Conservation (phyloP, 352 stramenopile species). For the Globisporangium carolinianum region DNA sequence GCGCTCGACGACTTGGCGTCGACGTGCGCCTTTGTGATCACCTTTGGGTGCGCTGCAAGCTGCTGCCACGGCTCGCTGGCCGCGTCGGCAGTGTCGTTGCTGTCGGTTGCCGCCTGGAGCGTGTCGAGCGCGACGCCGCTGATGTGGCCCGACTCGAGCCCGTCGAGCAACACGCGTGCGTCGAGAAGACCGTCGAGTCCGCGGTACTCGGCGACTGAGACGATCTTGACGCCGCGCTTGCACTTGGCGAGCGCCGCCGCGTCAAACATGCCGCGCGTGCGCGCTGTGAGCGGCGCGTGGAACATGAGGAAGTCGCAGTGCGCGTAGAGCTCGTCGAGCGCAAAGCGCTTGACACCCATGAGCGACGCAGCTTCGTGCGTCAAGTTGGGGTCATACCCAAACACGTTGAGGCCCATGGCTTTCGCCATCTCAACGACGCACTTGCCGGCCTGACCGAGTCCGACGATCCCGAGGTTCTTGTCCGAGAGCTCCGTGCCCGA, state of each 20-base stretch:
- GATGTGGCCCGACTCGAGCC: conserved; percentile 71
- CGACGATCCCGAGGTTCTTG: conserved; percentile 67
- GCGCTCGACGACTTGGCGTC: conserved; percentile 86
- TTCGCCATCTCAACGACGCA: conserved; percentile 67
- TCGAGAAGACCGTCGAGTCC: conserved; percentile 74
- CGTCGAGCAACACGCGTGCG: conserved; percentile 61
- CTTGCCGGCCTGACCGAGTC: conserved; percentile 62
- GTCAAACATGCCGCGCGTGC: conserved; percentile 87
- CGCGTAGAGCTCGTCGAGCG: conserved; percentile 57
- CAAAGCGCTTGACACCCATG: conserved; percentile 57
- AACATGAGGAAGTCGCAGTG: conserved; percentile 91
- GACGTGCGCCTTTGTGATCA: conserved; percentile 86
- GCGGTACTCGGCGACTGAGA: conserved; percentile 77
- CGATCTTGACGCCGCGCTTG: conserved; percentile 87
- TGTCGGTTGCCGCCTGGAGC: conserved; percentile 24
- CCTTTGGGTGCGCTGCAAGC: conserved; percentile 82
- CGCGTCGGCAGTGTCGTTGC: conserved; percentile 9
- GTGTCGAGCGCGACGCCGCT: conserved; percentile 81
- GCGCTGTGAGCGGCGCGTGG: conserved; percentile 93
- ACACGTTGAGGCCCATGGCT: conserved; percentile 62
- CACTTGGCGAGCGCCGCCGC: conserved; percentile 75
- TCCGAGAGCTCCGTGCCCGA: conserved; percentile 47
- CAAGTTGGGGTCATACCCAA: conserved; percentile 70
- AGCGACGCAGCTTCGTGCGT: conserved; percentile 53
- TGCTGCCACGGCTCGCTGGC: conserved; percentile 38